Base-by-base conservation (phyloP, 2,329 filamentous ascomycete species). In the Epichloe baconii region DNA sequence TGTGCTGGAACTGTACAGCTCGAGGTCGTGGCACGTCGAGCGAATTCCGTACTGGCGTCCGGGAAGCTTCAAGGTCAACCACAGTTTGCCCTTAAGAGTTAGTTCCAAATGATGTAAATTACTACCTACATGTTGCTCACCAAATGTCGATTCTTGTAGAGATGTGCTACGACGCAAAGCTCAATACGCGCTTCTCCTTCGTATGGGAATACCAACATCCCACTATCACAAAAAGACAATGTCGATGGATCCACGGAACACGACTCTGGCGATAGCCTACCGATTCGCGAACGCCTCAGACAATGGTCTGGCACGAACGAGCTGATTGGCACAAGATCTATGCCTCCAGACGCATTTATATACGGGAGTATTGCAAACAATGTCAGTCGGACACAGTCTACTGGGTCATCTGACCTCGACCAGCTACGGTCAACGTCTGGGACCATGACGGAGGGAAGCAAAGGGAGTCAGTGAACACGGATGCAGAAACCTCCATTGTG, bases 221-320 rank as follows among this genome's bases (percentile, higher is more conserved):
- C 47, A 6, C n/a, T 21, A n/a, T 17, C 17, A 14, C 6, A 7
- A 12, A 26, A 47, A 10, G 17, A 49, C 6, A 8, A 47, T 19
- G 31, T 21, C 26, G 19, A 44, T 31, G 17, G 37, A n/a, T 19
- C 49, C 3, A 19, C 11, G 15, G 11, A 36, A 12, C 34, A 35
- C 38, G 8, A 43, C 46, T 19, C 53, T 48, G 41, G 47, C n/a
- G 42, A 36, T n/a, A 15, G 17, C 19, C 44, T 55, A 36, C 56
- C 56, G 14, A 71, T 76, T 42, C 69, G 73, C 38, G 57, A 71
- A 38, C 65, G 64, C 14, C 63, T 78, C 26, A 65, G 64, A 31
- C 54, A 59, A 56, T 76, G 73, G 73, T 64, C 69, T 45, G 49
- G 55, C 15, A 61, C 68, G 48, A 68, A 75, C 49, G 60, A 63